Evolutionary conservation across 2,329 filamentous ascomycete species (phyloP).

Genomic region (Pseudogymnoascus sp.): DNA sequence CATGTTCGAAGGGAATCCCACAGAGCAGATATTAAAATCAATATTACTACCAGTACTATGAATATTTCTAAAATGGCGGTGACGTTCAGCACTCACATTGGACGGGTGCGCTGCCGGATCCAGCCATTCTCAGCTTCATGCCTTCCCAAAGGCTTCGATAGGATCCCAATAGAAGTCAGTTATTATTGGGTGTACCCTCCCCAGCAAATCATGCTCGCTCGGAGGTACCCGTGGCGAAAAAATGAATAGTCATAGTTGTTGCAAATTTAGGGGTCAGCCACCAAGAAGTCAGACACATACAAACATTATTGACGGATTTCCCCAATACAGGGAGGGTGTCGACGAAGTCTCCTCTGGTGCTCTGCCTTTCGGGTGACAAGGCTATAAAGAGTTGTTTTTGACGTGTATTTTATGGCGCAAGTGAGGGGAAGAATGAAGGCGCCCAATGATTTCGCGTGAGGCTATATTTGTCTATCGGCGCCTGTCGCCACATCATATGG

Average conservation of each 20-base stretch:
- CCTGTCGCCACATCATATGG: neutral
- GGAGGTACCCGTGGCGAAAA: neutral
- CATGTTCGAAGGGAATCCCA: neutral
- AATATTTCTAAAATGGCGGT: neutral
- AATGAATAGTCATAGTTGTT: neutral
- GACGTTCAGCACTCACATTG: neutral
- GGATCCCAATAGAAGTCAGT: neutral
- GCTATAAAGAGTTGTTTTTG: neutral
- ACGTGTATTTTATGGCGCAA: slow-evolving; percentile 1
- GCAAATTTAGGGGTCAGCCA: neutral
- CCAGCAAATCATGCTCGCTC: neutral
- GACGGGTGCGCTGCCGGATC: neutral
- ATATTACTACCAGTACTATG: neutral
- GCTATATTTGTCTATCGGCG: neutral
- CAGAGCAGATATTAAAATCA: neutral
- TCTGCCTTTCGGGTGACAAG: neutral
- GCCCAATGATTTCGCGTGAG: neutral
- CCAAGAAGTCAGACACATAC: neutral
- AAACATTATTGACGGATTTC: neutral
- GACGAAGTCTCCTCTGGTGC: neutral
- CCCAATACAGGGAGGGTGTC: neutral
- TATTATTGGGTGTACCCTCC: neutral
- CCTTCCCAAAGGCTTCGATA: neutral
- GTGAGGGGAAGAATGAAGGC: neutral
- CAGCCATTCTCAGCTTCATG: neutral